Evolutionary conservation across 176 grass and related monocot genomes (phyloP).

Genomic region (Zoysia pacifica): DNA sequence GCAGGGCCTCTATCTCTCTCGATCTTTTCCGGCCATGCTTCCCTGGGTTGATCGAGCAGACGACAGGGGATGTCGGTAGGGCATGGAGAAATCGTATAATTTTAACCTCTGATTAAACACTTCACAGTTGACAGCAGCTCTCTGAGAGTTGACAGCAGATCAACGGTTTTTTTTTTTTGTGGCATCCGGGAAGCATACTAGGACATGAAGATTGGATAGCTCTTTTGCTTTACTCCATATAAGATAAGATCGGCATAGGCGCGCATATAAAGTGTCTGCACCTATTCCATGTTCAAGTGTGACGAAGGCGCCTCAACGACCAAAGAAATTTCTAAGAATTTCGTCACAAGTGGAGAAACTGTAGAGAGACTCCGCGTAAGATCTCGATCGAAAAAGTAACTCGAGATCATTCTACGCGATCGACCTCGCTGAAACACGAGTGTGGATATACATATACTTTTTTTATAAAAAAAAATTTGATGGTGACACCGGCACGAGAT

Average conservation of each 20-base stretch:
- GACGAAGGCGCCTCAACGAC: background rate
- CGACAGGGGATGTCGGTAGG: too few relatives aligned
- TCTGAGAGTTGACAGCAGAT: too few relatives aligned
- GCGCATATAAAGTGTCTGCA: background rate
- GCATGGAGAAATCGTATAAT: too few relatives aligned
- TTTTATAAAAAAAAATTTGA: background rate
- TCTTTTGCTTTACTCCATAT: background rate
- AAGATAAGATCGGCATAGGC: constrained; percentile 4
- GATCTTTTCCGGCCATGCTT: background rate
- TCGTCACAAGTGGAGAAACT: constrained; percentile 14
- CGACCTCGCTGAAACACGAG: background rate
- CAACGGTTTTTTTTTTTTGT: too few relatives aligned
- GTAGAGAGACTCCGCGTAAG: constrained; percentile 3
- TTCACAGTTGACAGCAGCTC: too few relatives aligned
- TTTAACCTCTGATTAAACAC: background rate
- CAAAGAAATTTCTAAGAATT: constrained; percentile 45
- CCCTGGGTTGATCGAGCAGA: background rate
- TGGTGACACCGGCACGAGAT: background rate
- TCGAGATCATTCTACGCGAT: background rate
- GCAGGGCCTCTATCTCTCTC: background rate
- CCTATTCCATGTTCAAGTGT: background rate
- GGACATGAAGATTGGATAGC: background rate
- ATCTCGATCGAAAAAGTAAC: constrained; percentile 10
- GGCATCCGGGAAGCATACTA: background rate
- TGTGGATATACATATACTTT: background rate